Conservation (phyloP, 2,329 filamentous ascomycete genomes). For the Pseudogymnoascus sp. region DNA sequence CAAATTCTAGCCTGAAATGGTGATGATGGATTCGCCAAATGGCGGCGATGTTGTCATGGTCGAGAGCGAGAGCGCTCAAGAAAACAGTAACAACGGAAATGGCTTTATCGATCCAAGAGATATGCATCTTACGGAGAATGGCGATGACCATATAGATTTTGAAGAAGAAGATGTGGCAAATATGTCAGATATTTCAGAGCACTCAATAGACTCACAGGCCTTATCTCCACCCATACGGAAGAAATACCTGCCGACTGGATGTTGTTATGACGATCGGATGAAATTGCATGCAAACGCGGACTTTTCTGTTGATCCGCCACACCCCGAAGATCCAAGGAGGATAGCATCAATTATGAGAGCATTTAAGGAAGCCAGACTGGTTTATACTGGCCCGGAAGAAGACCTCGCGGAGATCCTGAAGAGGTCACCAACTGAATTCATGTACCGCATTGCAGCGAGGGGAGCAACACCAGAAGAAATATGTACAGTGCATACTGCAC, state of each 20-base stretch:
- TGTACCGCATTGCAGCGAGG: constrained; percentile 72
- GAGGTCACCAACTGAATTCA: constrained; percentile 51
- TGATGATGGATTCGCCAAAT: constrained; percentile 3
- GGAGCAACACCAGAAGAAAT: constrained; percentile 75
- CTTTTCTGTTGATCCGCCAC: constrained; percentile 65
- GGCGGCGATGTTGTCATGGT: constrained; percentile 2
- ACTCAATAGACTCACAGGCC: not conserved
- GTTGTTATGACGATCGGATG: constrained; percentile 92
- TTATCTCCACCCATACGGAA: not conserved
- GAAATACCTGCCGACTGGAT: constrained; percentile 55
- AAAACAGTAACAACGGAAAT: not conserved
- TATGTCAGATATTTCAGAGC: not conserved
- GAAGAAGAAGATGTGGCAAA: not conserved
- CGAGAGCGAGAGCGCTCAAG: not conserved
- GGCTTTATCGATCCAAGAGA: not conserved
- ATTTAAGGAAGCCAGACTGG: constrained; percentile 72
- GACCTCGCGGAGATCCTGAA: constrained; percentile 47
- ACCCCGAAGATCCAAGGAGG: constrained; percentile 87
- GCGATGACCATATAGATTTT: not conserved
- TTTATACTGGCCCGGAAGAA: constrained; percentile 54
- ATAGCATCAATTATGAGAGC: constrained; percentile 92
- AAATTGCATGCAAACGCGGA: constrained; percentile 86
- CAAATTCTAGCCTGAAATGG: not conserved
- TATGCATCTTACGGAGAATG: not conserved
- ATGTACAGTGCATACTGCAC: constrained; percentile 66